These are phyloP conservation scores for Colletotrichum liriopes DNA, from an alignment of 2,329 filamentous ascomycete genomes.

Conservation along the genomic window DNA sequence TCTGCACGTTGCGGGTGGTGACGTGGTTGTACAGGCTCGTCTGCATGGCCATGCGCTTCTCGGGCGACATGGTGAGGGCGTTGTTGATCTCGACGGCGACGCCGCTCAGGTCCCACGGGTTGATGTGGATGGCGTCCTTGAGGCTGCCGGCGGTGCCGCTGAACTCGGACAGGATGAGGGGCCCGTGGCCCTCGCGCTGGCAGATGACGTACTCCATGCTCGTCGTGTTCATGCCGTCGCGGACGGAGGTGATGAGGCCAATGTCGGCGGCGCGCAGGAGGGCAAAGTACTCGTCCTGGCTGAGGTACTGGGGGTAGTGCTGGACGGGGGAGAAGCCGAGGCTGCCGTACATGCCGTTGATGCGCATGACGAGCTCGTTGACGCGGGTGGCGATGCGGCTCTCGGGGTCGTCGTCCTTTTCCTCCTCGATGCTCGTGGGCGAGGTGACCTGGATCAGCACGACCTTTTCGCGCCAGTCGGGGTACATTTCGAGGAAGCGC, in stretches of 20 bases:
- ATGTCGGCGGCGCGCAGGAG: constrained; percentile 92
- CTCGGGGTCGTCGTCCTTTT: constrained; percentile 79
- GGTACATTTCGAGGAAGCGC: constrained; percentile 89
- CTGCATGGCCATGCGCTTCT: constrained; percentile 79
- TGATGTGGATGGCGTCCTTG: constrained; percentile 92
- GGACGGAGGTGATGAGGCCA: constrained; percentile 93
- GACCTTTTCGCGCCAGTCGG: constrained; percentile 92
- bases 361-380: constrained; percentile 89
- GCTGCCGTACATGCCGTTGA: constrained; percentile 92
- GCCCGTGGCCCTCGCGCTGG: constrained; percentile 88
- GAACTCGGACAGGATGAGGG: constrained; percentile 95
- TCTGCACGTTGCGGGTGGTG: constrained; percentile 86
- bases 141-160: constrained; percentile 93
- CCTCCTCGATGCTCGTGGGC: constrained; percentile 84
- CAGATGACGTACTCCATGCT: constrained; percentile 95
- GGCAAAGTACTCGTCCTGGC: constrained; percentile 92
- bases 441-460: constrained; percentile 97
- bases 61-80: constrained; percentile 82
- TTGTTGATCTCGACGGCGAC: constrained; percentile 88
- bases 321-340: constrained; percentile 92
- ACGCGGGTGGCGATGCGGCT: constrained; percentile 90
- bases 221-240: constrained; percentile 98
- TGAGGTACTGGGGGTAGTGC: constrained; percentile 94
- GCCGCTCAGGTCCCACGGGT: constrained; percentile 91
- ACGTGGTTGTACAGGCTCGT: constrained; percentile 85